Evolutionary conservation across 257 asterid species (phyloP).

Genomic region (Rhazya stricta): DNA sequence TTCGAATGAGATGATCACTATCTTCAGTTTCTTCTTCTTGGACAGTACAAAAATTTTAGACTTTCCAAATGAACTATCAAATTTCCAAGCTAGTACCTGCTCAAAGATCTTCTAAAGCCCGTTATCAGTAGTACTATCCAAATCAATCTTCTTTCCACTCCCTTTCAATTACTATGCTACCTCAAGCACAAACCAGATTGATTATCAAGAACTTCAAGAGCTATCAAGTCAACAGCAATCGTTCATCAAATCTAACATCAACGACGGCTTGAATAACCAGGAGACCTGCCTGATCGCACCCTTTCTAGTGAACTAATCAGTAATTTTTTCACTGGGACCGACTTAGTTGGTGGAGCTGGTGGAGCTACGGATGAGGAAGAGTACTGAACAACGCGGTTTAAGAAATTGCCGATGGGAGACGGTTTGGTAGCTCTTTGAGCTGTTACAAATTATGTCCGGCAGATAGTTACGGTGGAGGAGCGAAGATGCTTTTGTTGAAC

Average conservation of each 20-base stretch:
- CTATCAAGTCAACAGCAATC: conserved; percentile 85
- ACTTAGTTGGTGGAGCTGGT: conserved; percentile 31
- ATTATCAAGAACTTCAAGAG: conserved; percentile 79
- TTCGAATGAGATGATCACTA: conserved; percentile 67
- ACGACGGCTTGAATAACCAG: conserved; percentile 96
- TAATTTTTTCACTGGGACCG: conserved; percentile 55
- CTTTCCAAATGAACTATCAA: conserved; percentile 41
- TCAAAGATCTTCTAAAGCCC: conserved; percentile 60
- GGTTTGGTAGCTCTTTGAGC: conserved; percentile 26
- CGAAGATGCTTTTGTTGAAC: no score
- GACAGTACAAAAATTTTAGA: conserved; percentile 68
- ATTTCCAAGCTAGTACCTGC: conserved; percentile 75
- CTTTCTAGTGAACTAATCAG: conserved; percentile 72
- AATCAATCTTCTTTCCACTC: conserved; percentile 31
- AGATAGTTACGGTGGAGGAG: conserved; percentile 41
- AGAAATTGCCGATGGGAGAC: conserved; percentile 60
- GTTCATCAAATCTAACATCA: conserved; percentile 75
- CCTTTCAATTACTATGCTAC: conserved; percentile 58
- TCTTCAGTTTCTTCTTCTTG: conserved; percentile 53
- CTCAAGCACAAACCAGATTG: conserved; percentile 86
- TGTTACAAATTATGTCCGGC: conserved; percentile 23
- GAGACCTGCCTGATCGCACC: conserved; percentile 68
- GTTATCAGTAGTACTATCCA: conserved; percentile 56
- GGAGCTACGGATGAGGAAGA: conserved; percentile 29
- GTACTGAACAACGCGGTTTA: conserved; percentile 59